Conservation (phyloP, 2,329 filamentous ascomycete species). For the Pseudocercospora macadamiae region DNA sequence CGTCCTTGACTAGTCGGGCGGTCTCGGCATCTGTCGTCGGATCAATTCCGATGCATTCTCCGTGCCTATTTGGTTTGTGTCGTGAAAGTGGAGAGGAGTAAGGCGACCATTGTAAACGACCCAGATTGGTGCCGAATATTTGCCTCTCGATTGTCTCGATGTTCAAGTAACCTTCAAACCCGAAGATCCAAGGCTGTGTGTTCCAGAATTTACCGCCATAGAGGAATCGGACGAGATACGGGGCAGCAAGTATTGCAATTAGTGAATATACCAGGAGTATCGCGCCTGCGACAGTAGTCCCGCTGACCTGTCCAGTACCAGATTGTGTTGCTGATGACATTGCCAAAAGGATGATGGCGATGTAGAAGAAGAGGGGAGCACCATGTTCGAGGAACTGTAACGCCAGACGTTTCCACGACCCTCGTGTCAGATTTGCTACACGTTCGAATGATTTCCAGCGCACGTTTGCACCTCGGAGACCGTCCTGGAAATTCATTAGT, state of each 20-base stretch:
- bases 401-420: constrained; percentile 5
- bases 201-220: constrained; percentile 47
- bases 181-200: constrained; percentile 49
- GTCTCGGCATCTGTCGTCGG: constrained; percentile 13
- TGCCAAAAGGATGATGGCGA: constrained; percentile 8
- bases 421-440: constrained; percentile 28
- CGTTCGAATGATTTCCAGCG: constrained; percentile 48
- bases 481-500: too few relatives aligned
- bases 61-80: constrained; percentile 9
- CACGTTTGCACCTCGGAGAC: constrained; percentile 46
- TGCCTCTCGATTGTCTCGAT: constrained; percentile 43
- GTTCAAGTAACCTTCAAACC: constrained; percentile 48
- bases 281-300: not conserved
- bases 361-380: constrained; percentile 21
- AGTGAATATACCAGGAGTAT: constrained; percentile 32
- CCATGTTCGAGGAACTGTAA: constrained; percentile 8
- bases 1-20: not conserved
- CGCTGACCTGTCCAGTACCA: not conserved
- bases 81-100: constrained; percentile 15
- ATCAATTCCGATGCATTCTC: constrained; percentile 17
- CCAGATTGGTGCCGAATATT: constrained; percentile 44
- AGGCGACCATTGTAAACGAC: constrained; percentile 41
- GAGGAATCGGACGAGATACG: constrained; percentile 41
- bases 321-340: not conserved
- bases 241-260: constrained; percentile 36